phyloP scores from a whole-genome alignment of 2,329 filamentous ascomycete species.

The Cercospora sesami region DNA sequence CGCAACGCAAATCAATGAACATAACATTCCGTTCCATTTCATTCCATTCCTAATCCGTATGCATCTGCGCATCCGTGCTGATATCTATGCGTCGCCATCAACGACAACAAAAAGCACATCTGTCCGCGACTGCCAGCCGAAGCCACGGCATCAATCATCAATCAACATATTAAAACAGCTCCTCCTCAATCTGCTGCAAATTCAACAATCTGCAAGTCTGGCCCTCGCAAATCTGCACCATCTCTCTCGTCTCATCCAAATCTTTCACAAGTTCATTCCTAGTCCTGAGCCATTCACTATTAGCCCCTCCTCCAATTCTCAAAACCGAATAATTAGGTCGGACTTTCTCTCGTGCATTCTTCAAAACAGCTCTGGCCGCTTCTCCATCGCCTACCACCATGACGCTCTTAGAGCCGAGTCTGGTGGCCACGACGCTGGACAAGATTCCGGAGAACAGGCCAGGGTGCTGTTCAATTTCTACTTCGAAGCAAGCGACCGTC shows the following conservation, averaged over 20 bases:
- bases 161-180: constrained; percentile 25
- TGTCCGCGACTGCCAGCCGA: neutral
- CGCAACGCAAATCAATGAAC: neutral
- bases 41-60: constrained; percentile 7
- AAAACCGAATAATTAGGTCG: constrained; percentile 42
- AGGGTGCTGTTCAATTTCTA: constrained; percentile 88
- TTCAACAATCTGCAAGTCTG: constrained; percentile 39
- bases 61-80: constrained; percentile 15
- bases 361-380: constrained; percentile 45
- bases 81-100: neutral
- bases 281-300: constrained; percentile 51
- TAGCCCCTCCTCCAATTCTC: constrained; percentile 40
- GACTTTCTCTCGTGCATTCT: constrained; percentile 43
- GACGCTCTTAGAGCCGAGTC: constrained; percentile 65
- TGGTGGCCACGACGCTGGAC: constrained; percentile 69
- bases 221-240: constrained; percentile 52
- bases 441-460: constrained; percentile 86
- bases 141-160: neutral
- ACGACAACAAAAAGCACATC: neutral
- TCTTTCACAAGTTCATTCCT: constrained; percentile 51
- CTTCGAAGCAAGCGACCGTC: constrained; percentile 82
- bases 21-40: neutral
- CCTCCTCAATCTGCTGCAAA: constrained; percentile 30
- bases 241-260: constrained; percentile 44
- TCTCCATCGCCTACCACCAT: constrained; percentile 55